phyloP scores from a whole-genome alignment of 1,284 basidiomycete species.

The Rhodotorula glutinis region DNA sequence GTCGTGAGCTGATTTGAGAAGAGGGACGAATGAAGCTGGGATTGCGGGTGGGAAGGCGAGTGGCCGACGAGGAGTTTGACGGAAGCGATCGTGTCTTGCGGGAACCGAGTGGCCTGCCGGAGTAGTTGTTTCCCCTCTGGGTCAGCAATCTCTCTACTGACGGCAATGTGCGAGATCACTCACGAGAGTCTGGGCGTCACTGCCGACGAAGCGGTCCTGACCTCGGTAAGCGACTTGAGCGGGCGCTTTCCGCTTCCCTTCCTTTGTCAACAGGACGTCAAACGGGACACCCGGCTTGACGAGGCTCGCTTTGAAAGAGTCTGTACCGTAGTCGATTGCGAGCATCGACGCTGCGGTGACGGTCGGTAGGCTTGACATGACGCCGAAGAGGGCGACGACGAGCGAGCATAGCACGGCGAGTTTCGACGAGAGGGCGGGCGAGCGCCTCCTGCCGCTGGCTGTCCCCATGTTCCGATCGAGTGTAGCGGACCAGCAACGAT shows the following conservation, averaged over 20 bases:
- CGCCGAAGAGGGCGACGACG: neutral
- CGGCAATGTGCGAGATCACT: no score
- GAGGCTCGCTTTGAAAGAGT: conserved; percentile 92
- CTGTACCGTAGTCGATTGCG: conserved; percentile 92
- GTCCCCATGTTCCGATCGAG: no score
- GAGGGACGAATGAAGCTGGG: conserved; percentile 59
- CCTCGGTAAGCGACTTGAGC: conserved; percentile 82
- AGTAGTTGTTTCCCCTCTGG: no score
- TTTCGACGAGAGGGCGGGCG: no score
- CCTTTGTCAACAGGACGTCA: conserved; percentile 92
- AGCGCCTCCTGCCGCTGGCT: no score
- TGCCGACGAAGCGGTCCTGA: conserved; percentile 80
- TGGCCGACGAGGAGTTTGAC: conserved; percentile 81
- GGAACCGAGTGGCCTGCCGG: conserved; percentile 75
- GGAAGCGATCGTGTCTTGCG: conserved; percentile 78
- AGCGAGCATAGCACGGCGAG: neutral
- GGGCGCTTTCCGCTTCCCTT: conserved; percentile 94
- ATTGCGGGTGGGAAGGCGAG: conserved; percentile 60
- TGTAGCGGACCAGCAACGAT: no score
- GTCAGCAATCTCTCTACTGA: neutral
- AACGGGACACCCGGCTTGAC: conserved; percentile 96
- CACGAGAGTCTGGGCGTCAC: conserved; percentile 83
- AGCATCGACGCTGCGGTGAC: conserved; percentile 57
- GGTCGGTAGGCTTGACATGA: conserved; percentile 31
- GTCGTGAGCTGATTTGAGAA: conserved; percentile 60